Base-by-base conservation (phyloP, 345 rosid genomes). In the Cardiospermum halicacabum region DNA sequence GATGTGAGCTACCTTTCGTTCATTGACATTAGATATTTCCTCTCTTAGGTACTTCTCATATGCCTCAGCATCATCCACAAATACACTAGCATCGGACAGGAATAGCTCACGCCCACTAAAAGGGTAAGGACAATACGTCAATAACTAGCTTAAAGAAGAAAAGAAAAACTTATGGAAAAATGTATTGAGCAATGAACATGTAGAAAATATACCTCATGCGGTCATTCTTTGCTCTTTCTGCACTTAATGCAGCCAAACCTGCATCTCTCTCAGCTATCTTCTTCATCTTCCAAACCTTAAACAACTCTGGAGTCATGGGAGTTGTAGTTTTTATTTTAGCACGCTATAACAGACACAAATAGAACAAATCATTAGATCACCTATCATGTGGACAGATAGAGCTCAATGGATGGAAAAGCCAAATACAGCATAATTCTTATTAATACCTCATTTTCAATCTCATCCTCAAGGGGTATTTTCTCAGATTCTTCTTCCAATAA, bases 71-170 rank as follows among this genome's bases (percentile, higher is more conserved):
- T 84, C 92, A 68, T 82, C 89, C 70, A 86, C 89, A 69, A 86
- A 86, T 49, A 72, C 42, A 45, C 89, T 81, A 36, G 87, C 69
- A 62, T 86, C 81, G 31, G 84, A 80, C 56, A 84, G 50, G 59
- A 84, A 86, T 19, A 84, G 82, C 59, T 86, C 87, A 25, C 89
- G 86, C 2, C 86, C 89, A 64, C 92, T 81, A 84, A 50, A 76
- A 67, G 15, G 18, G 53, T 58, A 69, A 54, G 34, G 49, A 30
- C 65, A 54, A 25, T 26, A 67, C 30, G 53, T 66, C 39, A 67
- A 58, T 59, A 30, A 54, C 64, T 34, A 26, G n/a, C n/a, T n/a
- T n/a, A n/a, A n/a, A 58, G 32, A 60, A 28, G 13, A 12, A 54
- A 56, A n/a, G 26, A 49, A 47, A 13, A 39, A 11, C 22, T 31